Evolutionary conservation across 2,329 filamentous ascomycete species (phyloP).

Genomic region (Neoarthrinium moseri): DNA sequence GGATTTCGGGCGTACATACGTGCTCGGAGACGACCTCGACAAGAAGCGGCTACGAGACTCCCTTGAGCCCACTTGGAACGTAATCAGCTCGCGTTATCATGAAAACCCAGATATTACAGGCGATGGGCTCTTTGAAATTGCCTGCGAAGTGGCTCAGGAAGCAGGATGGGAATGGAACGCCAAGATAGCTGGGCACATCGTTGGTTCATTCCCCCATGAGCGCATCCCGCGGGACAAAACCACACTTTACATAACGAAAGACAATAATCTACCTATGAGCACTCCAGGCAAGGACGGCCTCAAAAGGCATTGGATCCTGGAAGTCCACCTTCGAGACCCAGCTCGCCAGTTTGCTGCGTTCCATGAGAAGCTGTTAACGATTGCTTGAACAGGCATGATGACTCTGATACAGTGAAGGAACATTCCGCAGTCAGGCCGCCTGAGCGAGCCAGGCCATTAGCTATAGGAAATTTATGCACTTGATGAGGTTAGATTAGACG

Average conservation of each 20-base stretch:
- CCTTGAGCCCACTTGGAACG: conserved; percentile 35
- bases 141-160: conserved; percentile 32
- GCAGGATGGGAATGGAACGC: conserved; percentile 44
- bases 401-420: too few species aligned
- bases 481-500: too few species aligned
- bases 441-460: too few species aligned
- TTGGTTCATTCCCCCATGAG: conserved; percentile 50
- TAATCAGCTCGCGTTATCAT: conserved; percentile 38
- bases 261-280: conserved; percentile 40
- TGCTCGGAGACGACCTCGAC: conserved; percentile 43
- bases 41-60: conserved; percentile 38
- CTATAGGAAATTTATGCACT: too few species aligned
- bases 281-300: conserved; percentile 36
- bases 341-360: conserved; percentile 39
- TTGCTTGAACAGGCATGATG: conserved; percentile 5
- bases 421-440: too few species aligned
- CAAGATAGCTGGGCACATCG: conserved; percentile 44
- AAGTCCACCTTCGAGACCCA: conserved; percentile 44
- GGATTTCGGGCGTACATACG: conserved; percentile 52
- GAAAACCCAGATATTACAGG: conserved; percentile 44
- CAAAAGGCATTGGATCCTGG: conserved; percentile 48
- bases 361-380: conserved; percentile 38
- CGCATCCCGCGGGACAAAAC: conserved; percentile 46
- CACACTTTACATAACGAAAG: conserved; percentile 41
- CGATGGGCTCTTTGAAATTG: conserved; percentile 43